A percentile compares a stretch with the other conserved stretches of the same genome.
These are phyloP conservation scores for Lyophyllum atratum DNA, from an alignment of 768 basidiomycete genomes.

Conservation along the genomic window DNA sequence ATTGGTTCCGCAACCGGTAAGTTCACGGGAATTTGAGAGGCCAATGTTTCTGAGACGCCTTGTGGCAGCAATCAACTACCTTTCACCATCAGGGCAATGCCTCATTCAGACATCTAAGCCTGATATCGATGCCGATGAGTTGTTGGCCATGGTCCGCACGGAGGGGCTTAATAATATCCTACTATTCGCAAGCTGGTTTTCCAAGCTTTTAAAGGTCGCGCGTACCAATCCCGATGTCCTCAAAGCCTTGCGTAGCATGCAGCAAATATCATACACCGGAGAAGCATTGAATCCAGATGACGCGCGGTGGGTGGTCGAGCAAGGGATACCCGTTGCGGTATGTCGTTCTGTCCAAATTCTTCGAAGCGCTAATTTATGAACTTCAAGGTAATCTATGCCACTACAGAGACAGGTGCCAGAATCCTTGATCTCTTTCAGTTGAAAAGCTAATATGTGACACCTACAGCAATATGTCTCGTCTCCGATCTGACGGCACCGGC, in stretches of 20 bases:
- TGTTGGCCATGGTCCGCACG: conserved; percentile 6
- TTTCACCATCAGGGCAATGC: conserved; percentile 2
- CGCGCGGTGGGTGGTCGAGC: conserved; percentile 5
- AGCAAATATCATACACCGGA: conserved; percentile 11
- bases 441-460: not conserved
- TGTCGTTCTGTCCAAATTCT: not conserved
- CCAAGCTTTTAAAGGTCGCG: conserved; percentile 4
- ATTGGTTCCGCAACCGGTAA: conserved; percentile 9
- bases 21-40: not conserved
- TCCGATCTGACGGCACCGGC: conserved; percentile 4
- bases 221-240: conserved; percentile 1
- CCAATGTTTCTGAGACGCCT: not conserved
- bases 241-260: conserved; percentile 5
- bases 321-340: conserved; percentile 8
- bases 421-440: no score
- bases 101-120: conserved; percentile 9
- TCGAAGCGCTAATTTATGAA: not conserved
- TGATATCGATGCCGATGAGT: conserved; percentile 11
- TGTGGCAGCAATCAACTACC: conserved; percentile 1
- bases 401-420: conserved; percentile 5
- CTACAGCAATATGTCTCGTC: conserved; percentile 7
- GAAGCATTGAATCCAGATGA: conserved; percentile 10
- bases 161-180: conserved; percentile 10
- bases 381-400: conserved; percentile 10
- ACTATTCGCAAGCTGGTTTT: conserved; percentile 2